Percentiles rank a stretch among this genome's conserved stretches.
These are phyloP conservation scores for Penicillium mononematosum DNA, from an alignment of 495 filamentous ascomycete genomes.

Conservation along the genomic window DNA sequence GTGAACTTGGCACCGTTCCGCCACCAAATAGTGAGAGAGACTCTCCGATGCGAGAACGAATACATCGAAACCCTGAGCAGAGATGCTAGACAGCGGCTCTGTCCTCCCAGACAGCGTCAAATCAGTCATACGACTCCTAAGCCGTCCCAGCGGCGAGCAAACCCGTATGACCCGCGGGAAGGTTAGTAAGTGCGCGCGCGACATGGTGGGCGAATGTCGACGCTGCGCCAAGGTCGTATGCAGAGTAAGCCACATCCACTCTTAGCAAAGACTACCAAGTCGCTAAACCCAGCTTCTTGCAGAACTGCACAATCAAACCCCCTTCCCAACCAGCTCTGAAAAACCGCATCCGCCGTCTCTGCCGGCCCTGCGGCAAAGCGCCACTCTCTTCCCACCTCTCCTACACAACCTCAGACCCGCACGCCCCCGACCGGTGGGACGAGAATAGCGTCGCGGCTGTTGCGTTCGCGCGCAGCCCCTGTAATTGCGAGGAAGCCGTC, in stretches of 20 bases:
- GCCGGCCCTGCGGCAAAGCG: constrained; percentile 64
- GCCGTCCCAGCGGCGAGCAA: constrained; percentile 28
- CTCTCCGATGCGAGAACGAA: constrained; percentile 77
- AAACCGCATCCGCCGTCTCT: constrained; percentile 75
- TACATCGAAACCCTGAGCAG: constrained; percentile 43
- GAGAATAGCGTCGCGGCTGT: constrained; percentile 17
- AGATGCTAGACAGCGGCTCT: constrained; percentile 36
- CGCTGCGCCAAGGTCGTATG: constrained; percentile 75
- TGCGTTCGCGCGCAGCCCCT: constrained; percentile 59
- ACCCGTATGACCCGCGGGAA: constrained; percentile 59
- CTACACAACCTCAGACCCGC: constrained; percentile 9
- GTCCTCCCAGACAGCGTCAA: constrained; percentile 39
- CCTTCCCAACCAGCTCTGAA: constrained; percentile 59
- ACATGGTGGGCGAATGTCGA: constrained; percentile 80
- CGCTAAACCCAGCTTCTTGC: constrained; percentile 3
- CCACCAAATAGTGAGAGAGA: constrained; percentile 64
- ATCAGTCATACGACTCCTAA: constrained; percentile 37
- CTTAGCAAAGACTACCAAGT: background rate
- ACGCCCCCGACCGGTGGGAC: background rate
- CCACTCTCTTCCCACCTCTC: constrained; percentile 50
- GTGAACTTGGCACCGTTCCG: constrained; percentile 74
- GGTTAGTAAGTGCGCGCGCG: constrained; percentile 72
- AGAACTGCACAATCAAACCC: constrained; percentile 86
- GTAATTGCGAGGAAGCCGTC: constrained; percentile 63
- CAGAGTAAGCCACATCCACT: constrained; percentile 52